These are phyloP conservation scores for Serendipita vermifera DNA, from an alignment of 768 basidiomycete species.

Conservation along the genomic window DNA sequence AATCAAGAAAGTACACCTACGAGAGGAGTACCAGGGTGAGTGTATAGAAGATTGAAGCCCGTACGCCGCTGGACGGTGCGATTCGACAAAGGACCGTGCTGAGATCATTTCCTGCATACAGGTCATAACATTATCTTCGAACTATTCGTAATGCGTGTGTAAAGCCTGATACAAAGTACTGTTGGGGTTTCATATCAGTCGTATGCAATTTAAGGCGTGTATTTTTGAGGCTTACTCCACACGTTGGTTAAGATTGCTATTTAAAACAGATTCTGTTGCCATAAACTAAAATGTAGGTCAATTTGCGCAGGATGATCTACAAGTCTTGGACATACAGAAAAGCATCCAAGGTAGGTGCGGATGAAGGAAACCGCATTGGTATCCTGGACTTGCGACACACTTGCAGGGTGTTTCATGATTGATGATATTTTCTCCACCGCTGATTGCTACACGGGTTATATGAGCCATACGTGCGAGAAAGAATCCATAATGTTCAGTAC, in stretches of 20 bases:
- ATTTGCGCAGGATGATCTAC: no score
- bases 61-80: slow-evolving; percentile 23
- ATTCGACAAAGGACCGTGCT: slow-evolving; percentile 25
- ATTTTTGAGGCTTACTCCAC: slow-evolving; percentile 33
- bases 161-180: slow-evolving; percentile 37
- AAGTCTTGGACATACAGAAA: slow-evolving; percentile 38
- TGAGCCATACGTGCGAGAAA: not conserved
- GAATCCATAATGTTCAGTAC: slow-evolving; percentile 19
- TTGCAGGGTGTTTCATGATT: slow-evolving; percentile 34
- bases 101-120: slow-evolving; percentile 27
- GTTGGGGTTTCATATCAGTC: not conserved
- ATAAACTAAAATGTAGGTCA: no score
- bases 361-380: slow-evolving; percentile 41
- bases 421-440: slow-evolving; percentile 38
- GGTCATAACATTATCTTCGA: slow-evolving; percentile 29
- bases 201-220: not conserved
- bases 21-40: slow-evolving; percentile 38
- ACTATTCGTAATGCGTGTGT: slow-evolving; percentile 32
- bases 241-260: slow-evolving; percentile 38
- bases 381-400: slow-evolving; percentile 26
- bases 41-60: slow-evolving; percentile 33
- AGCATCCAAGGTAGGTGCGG: slow-evolving; percentile 38
- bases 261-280: slow-evolving; percentile 46
- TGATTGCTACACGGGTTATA: slow-evolving; percentile 29
- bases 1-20: slow-evolving; percentile 27